These are phyloP conservation scores for Nissolia schottii DNA, from an alignment of 306 rosid genomes.

Conservation along the genomic window DNA sequence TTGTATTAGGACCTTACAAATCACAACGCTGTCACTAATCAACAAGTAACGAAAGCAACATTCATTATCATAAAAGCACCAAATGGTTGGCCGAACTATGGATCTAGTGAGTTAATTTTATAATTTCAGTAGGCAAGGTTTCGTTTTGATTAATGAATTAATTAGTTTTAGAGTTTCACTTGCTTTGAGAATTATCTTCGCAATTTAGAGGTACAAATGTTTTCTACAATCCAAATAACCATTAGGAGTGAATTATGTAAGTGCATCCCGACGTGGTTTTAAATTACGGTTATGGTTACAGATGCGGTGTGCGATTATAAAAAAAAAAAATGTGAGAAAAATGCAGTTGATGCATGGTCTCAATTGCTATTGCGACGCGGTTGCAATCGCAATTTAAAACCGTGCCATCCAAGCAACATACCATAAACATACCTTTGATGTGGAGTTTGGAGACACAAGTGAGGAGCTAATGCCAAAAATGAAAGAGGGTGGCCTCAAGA, in stretches of 20 bases:
- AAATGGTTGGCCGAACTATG: not conserved
- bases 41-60: not conserved
- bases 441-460: not conserved
- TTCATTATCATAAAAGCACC: not conserved
- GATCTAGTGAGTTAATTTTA: not conserved
- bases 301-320: too few relatives aligned
- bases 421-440: constrained; percentile 3
- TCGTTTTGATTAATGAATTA: not conserved
- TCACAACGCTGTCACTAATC: not conserved
- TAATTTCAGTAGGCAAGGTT: not conserved
- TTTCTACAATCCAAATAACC: not conserved
- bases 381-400: too few relatives aligned
- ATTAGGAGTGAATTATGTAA: not conserved
- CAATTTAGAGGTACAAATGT: not conserved
- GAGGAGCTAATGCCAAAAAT: not conserved
- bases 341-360: too few relatives aligned
- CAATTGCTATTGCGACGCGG: too few relatives aligned
- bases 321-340: too few relatives aligned
- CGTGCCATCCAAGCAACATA: not conserved
- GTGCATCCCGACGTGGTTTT: too few relatives aligned
- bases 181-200: not conserved
- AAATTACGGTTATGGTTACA: too few relatives aligned
- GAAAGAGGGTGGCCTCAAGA: not conserved
- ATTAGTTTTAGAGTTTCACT: not conserved
- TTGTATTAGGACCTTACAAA: constrained; percentile 27